A percentile compares a stretch with the other conserved stretches of the same genome.
Conservation (phyloP, 345 rosid species). For the Pugionium cornutum region DNA sequence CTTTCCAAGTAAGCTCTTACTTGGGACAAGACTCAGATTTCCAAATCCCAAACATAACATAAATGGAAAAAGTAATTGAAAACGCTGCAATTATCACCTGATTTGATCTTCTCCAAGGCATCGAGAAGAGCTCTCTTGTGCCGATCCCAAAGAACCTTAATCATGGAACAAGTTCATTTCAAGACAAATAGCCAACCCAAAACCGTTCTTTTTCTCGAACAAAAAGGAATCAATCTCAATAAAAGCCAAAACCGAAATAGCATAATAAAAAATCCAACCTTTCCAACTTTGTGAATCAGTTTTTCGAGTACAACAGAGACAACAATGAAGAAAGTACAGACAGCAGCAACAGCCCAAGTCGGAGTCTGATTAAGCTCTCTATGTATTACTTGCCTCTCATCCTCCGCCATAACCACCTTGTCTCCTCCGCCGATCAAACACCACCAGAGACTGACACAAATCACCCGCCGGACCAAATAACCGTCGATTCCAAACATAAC, state of each 20-base stretch:
- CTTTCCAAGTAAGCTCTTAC: not conserved
- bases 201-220: constrained; percentile 7
- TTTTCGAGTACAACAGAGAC: constrained; percentile 73
- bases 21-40: not conserved
- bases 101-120: constrained; percentile 85
- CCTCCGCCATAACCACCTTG: constrained; percentile 37
- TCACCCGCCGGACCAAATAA: constrained; percentile 27
- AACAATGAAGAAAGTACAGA: constrained; percentile 76
- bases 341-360: constrained; percentile 91
- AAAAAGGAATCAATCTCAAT: constrained; percentile 11
- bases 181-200: constrained; percentile 11
- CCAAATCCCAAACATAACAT: constrained; percentile 7
- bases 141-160: constrained; percentile 74
- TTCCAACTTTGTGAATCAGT: constrained; percentile 73
- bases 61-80: not conserved
- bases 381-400: constrained; percentile 30
- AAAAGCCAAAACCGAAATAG: not conserved
- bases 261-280: constrained; percentile 33
- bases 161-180: constrained; percentile 22
- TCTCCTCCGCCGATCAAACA: constrained; percentile 28
- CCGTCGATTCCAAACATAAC: constrained; percentile 17
- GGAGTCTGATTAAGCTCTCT: constrained; percentile 82
- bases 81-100: constrained; percentile 48
- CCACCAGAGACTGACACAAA: constrained; percentile 30
- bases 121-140: constrained; percentile 83